Conservation (phyloP, 768 basidiomycete species). For the Russula foetens region DNA sequence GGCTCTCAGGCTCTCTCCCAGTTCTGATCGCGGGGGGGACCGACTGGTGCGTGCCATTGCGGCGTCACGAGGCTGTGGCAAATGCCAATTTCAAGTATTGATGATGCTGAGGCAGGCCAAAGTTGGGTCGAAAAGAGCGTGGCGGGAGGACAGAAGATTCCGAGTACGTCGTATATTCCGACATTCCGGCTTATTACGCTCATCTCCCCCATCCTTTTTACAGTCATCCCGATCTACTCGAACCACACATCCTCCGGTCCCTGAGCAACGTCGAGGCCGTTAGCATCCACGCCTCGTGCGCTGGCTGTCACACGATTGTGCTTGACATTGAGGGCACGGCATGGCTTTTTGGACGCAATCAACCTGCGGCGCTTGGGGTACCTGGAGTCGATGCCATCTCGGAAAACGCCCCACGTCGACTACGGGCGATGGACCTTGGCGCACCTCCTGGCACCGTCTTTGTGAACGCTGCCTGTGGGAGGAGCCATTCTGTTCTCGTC, state of each 20-base stretch:
- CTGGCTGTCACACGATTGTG: conserved; percentile 66
- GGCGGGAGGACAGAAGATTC: conserved; percentile 18
- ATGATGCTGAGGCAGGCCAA: conserved; percentile 4
- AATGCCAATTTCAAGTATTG: conserved; percentile 12
- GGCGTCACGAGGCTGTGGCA: conserved; percentile 16
- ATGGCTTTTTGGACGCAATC: conserved; percentile 87
- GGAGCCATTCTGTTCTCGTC: conserved; percentile 76
- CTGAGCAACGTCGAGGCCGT: conserved; percentile 68
- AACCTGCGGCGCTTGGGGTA: conserved; percentile 57
- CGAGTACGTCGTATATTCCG: conserved; percentile 6
- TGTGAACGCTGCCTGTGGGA: conserved; percentile 76
- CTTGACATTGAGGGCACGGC: conserved; percentile 72
- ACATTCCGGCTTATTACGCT: background rate
- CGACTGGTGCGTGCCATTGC: conserved; percentile 57
- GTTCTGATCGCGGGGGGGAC: conserved; percentile 83
- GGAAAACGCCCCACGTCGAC: conserved; percentile 61
- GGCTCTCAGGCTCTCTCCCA: conserved; percentile 27
- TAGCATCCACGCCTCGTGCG: conserved; percentile 70
- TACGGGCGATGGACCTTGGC: conserved; percentile 55
- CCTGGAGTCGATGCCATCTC: conserved; percentile 44
- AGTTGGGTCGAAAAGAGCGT: conserved; percentile 18
- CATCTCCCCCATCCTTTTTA: background rate
- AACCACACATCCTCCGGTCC: conserved; percentile 86
- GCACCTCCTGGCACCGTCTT: conserved; percentile 45
- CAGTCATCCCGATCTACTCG: conserved; percentile 72